phyloP scores from a whole-genome alignment of 2,329 filamentous ascomycete species.

The Pezicula radicicola region DNA sequence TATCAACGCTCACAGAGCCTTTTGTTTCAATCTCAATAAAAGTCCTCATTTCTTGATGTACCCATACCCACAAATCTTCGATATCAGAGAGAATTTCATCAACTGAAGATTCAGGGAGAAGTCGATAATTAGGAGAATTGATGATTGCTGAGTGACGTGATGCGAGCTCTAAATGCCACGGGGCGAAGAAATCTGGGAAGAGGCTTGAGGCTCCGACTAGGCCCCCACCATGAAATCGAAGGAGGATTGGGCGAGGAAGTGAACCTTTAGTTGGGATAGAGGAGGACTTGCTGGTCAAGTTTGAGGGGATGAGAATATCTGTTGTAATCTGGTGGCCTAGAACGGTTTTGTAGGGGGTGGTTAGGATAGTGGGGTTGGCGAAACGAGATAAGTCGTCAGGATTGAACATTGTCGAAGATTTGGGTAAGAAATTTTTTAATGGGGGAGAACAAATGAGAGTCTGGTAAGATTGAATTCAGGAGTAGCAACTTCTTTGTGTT shows the following conservation, averaged over 20 bases:
- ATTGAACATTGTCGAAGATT: not conserved
- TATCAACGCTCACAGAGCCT: not conserved
- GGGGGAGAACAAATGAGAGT: not conserved
- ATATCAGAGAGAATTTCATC: conserved; percentile 43
- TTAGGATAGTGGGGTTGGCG: not conserved
- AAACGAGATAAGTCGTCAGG: not conserved
- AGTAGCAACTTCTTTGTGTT: too few species aligned
- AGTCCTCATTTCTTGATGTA: conserved; percentile 17
- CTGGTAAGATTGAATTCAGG: too few species aligned
- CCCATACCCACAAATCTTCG: conserved; percentile 44
- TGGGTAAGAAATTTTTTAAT: not conserved
- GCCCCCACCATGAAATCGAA: not conserved
- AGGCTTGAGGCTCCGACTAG: not conserved
- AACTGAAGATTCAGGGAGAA: conserved; percentile 43
- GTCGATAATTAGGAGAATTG: conserved; percentile 45
- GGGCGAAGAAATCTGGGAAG: not conserved
- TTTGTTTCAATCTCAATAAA: not conserved
- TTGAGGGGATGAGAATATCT: not conserved
- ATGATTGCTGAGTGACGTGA: conserved; percentile 28
- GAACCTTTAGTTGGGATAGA: not conserved
- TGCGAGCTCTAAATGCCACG: not conserved
- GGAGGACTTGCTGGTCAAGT: not conserved
- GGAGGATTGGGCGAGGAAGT: not conserved
- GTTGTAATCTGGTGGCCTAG: not conserved
- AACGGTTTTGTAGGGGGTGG: not conserved